Base-by-base conservation (phyloP, 2,329 filamentous ascomycete species). In the Hirsutella rhossiliensis region DNA sequence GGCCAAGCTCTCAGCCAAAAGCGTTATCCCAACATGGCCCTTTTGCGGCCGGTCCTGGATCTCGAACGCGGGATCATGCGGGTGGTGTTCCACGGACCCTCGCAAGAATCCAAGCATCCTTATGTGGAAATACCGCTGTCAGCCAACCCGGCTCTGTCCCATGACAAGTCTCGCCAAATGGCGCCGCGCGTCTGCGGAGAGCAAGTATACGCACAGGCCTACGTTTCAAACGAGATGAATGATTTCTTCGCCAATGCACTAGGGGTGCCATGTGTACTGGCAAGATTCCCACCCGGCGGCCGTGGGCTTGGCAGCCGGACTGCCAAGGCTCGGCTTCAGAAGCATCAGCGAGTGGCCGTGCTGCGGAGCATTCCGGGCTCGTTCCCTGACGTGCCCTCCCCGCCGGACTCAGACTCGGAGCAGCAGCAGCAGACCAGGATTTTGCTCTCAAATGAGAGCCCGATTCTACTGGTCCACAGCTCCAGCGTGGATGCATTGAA, bases 361-460 rank as follows among this genome's bases (percentile, higher is more conserved):
- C 39, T 48, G 6, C 46, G 45, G n/a, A 44, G 53, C 49, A 55
- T 78, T 54, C 74, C 75, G 9, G 73, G 73, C 4, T 67, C 72
- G 18, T 80, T 76, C 48, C 75, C 75, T 28, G 62, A 58, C 36
- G 66, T 71, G 1, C 72, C 72, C 17, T 76, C 72, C 18, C 75
- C 73, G 9, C 71, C 73, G 2, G 76, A 80, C 41, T 81, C 77
- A 0, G 76, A 77, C 47, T 67, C 65, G 23, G 69, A 79, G 38
- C 54, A 56, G 19, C 48, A 50, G 54, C 54, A 46, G 15, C 55
- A 51, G 45, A 61, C 43, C 60, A 72, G 80, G 4, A 88, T 97
- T 30, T 67, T 92, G 0, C 68, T 98, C 3, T 85, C 89, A 20
- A 98, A 98, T 59, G 92, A 97, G 62, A 94, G 87, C 43, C 90